Base-by-base conservation (phyloP, 805 yeast genomes). In the Lachancea fermentati region DNA sequence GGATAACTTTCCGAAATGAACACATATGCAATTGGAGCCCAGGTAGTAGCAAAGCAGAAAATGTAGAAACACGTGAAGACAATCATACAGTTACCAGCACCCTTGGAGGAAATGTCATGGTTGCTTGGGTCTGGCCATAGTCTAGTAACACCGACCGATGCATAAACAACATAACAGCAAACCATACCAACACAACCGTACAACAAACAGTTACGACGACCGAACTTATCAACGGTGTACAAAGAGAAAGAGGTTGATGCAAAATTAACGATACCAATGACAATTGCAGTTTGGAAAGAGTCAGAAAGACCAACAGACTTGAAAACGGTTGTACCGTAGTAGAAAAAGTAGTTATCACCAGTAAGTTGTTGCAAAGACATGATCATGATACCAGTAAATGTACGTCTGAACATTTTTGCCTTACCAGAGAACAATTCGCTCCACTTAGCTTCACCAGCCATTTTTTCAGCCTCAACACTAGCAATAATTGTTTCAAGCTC, bases 11-110 rank as follows among this genome's bases (percentile, higher is more conserved):
- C 88, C 29, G 87, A 76, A 30, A 78, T 73, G 51, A 81, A 77
- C 41, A 78, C 79, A 64, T 71, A 81, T 35, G 76, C 78, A 55
- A 76, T 74, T 56, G 86, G 85, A 49, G 86, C 88, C 88, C 88
- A 82, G 17, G 86, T 77, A 36, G 81, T 74, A 25, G 88, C 88
- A 55, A 81, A 82, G 69, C 73, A 79, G 74, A 80, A 80, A 45
- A 82, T 78, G 69, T 69, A 82, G 57, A 82, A 67, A 68, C 86
- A 79, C 16, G 87, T 73, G 51, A 82, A 72, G 65, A 78, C 75
- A 57, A 79, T 78, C 83, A 79, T 75, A 39, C 76, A 80, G 59
- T 76, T 63, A 63, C 86, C 86, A 35, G 79, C 75, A 41, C 78
- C 69, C 50, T 67, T 69, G 31, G 73, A 62, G 36, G 77, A 68